phyloP scores from a whole-genome alignment of 371 early-diverging fungal species.

The Haplosporangium sp. region DNA sequence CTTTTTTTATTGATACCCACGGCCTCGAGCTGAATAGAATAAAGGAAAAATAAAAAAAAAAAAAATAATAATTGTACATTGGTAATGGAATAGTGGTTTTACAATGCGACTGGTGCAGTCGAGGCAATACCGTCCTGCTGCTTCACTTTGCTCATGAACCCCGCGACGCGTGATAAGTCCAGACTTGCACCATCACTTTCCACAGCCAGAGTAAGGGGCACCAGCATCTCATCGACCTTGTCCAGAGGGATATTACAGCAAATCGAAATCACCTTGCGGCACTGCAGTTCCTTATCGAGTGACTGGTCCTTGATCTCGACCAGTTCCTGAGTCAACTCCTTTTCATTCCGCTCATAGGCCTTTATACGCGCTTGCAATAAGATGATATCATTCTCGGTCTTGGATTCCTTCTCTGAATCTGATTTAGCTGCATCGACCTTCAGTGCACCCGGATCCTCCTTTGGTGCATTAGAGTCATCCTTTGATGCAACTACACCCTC shows the following conservation, averaged over 20 bases:
- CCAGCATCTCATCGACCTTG: conserved; percentile 75
- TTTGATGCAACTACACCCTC: neutral
- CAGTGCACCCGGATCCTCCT: neutral
- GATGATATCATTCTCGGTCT: conserved; percentile 50
- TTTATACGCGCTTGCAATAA: conserved; percentile 59
- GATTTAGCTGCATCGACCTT: neutral
- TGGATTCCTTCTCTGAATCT: conserved; percentile 12
- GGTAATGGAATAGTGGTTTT: too few species aligned
- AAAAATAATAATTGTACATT: neutral
- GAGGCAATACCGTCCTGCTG: conserved; percentile 57
- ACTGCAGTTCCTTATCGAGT: conserved; percentile 70
- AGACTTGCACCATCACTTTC: conserved; percentile 78
- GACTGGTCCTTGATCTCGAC: conserved; percentile 52
- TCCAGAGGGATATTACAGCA: conserved; percentile 78
- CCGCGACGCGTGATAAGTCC: conserved; percentile 68
- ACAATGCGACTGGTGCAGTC: neutral
- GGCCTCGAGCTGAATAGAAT: too few species aligned
- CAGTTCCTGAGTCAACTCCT: conserved; percentile 58
- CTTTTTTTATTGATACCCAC: too few species aligned
- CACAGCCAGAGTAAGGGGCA: conserved; percentile 74
- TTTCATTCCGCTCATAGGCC: conserved; percentile 61
- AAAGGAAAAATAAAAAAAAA: too few species aligned
- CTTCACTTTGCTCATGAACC: conserved; percentile 67
- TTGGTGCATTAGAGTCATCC: neutral
- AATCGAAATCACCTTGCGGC: conserved; percentile 80